phyloP scores from a whole-genome alignment of 768 basidiomycete genomes.

The Paxillus involutus region DNA sequence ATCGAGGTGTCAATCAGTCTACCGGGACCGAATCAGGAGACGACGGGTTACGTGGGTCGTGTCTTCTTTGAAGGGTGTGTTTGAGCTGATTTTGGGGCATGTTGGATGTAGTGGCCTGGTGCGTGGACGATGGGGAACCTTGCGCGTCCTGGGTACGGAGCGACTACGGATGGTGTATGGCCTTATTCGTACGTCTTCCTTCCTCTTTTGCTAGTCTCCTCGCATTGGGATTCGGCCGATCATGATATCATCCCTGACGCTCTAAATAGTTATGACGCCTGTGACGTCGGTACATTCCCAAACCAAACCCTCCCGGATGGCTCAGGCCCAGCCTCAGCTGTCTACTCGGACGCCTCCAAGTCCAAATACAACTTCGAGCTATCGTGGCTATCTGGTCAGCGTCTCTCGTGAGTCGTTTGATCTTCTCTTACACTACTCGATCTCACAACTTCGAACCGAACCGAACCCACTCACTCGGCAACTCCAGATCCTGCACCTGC shows the following conservation, averaged over 20 bases:
- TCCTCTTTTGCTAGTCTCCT: not conserved
- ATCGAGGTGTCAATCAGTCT: constrained; percentile 66
- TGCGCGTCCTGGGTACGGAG: constrained; percentile 77
- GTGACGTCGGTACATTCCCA: constrained; percentile 59
- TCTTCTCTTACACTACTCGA: not conserved
- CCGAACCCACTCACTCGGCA: not conserved
- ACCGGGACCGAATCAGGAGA: constrained; percentile 56
- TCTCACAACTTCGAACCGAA: not conserved
- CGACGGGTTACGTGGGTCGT: constrained; percentile 44
- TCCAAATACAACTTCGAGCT: constrained; percentile 56
- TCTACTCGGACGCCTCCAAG: constrained; percentile 48
- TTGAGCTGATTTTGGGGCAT: not conserved
- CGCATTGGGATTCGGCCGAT: not conserved
- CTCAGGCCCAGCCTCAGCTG: constrained; percentile 60
- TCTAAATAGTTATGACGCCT: constrained; percentile 44
- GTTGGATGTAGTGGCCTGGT: constrained; percentile 66
- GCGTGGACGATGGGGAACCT: constrained; percentile 91
- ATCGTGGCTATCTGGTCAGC: constrained; percentile 77
- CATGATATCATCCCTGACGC: not conserved
- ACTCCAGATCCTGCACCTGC: constrained; percentile 69
- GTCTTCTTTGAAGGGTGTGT: not conserved
- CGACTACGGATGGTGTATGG: constrained; percentile 80
- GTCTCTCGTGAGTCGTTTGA: constrained; percentile 54
- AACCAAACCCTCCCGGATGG: constrained; percentile 49
- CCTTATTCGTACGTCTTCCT: constrained; percentile 62